phyloP scores from a whole-genome alignment of 306 rosid species.

The Bauhinia variegata region DNA sequence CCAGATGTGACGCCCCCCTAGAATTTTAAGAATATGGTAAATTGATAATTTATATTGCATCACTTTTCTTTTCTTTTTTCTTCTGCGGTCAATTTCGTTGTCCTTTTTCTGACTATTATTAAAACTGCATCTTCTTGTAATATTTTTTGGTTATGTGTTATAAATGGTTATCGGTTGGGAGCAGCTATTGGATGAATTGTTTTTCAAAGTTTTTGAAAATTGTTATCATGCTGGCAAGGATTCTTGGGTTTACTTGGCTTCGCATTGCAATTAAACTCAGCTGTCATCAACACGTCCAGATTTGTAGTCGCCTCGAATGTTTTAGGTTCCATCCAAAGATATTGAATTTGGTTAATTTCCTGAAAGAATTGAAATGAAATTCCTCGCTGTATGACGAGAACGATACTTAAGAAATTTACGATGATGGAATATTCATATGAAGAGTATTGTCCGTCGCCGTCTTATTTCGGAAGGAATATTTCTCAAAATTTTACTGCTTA shows the following conservation, averaged over 20 bases:
- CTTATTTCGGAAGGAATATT: no score
- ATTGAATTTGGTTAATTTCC: no score
- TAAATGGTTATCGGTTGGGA: background rate
- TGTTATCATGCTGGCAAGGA: background rate
- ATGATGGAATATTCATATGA: no score
- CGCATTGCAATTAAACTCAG: background rate
- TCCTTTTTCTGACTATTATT: background rate
- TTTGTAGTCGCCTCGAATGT: background rate
- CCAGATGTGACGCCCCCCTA: background rate
- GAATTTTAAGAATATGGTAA: conserved; percentile 11
- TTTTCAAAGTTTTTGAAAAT: background rate
- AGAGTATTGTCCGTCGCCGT: no score
- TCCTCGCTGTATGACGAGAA: no score
- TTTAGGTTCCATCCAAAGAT: no score
- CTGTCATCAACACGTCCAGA: background rate
- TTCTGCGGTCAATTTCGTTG: conserved; percentile 21
- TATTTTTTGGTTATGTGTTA: conserved; percentile 10
- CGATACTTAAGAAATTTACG: no score
- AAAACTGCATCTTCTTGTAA: conserved; percentile 20
- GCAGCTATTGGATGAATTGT: conserved; percentile 8
- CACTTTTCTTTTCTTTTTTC: background rate
- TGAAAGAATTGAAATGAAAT: no score
- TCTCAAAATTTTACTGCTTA: no score
- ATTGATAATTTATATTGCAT: background rate
- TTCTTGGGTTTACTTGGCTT: background rate